phyloP scores from a whole-genome alignment of 2,329 filamentous ascomycete genomes.

The Westerdykella aurantiaca region DNA sequence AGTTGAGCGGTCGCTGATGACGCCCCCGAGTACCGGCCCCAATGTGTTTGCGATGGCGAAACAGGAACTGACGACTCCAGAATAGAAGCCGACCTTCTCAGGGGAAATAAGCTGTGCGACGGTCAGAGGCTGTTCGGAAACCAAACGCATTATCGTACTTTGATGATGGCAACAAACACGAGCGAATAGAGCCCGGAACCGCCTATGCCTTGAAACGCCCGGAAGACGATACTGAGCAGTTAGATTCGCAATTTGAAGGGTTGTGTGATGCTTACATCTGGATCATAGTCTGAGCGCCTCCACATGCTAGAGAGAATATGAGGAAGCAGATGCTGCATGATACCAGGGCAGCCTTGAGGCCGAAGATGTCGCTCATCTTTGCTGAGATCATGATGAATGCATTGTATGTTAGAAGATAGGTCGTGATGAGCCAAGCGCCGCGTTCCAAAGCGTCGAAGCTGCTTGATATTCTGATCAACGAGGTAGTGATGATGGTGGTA shows the following conservation, averaged over 20 bases:
- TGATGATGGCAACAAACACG: slow-evolving; percentile 30
- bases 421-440: slow-evolving; percentile 28
- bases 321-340: slow-evolving; percentile 21
- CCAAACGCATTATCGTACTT: slow-evolving; percentile 1
- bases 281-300: slow-evolving; percentile 23
- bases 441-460: slow-evolving; percentile 23
- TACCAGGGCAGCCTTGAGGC: slow-evolving; percentile 19
- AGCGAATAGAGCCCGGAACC: slow-evolving; percentile 46
- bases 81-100: slow-evolving; percentile 32
- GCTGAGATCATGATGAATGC: slow-evolving; percentile 32
- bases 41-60: slow-evolving; percentile 40
- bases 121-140: not conserved
- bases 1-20: slow-evolving; percentile 36
- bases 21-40: slow-evolving; percentile 43
- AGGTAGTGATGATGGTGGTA: slow-evolving; percentile 29
- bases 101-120: slow-evolving; percentile 14
- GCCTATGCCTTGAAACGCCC: slow-evolving; percentile 42
- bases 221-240: slow-evolving; percentile 30
- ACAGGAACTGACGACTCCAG: slow-evolving; percentile 31
- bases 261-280: slow-evolving; percentile 18
- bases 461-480: slow-evolving; percentile 26
- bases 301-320: slow-evolving; percentile 29
- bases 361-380: slow-evolving; percentile 30
- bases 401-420: slow-evolving; percentile 31
- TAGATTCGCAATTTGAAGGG: not conserved